phyloP scores from a whole-genome alignment of 192 early-diverging fungal genomes.

The Podila minutissima region DNA sequence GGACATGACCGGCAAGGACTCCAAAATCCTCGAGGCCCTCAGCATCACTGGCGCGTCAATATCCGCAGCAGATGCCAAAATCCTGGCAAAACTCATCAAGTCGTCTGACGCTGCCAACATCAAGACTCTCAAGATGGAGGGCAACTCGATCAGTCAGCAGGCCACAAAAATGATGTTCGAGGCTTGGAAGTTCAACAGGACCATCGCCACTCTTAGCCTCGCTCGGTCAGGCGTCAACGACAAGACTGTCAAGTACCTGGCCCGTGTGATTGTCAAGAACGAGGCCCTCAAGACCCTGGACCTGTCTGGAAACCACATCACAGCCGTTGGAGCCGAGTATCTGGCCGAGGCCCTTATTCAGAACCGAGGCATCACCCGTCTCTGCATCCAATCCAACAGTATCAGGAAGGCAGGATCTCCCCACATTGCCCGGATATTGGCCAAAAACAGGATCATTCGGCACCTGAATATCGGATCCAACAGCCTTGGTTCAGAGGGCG shows the following conservation, averaged over 20 bases:
- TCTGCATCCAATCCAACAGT: conserved; percentile 54
- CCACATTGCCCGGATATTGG: conserved; percentile 48
- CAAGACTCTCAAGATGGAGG: conserved; percentile 42
- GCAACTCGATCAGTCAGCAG: conserved; percentile 50
- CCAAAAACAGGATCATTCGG: conserved; percentile 51
- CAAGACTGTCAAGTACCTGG: conserved; percentile 52
- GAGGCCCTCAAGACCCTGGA: conserved; percentile 41
- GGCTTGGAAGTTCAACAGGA: conserved; percentile 51
- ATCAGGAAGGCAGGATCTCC: conserved; percentile 45
- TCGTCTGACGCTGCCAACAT: conserved; percentile 48
- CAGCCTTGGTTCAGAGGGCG: conserved; percentile 29
- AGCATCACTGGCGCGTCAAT: conserved; percentile 35
- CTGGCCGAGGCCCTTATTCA: conserved; percentile 46
- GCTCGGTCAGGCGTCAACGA: conserved; percentile 54
- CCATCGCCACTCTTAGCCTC: conserved; percentile 48
- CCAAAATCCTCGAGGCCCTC: conserved; percentile 39
- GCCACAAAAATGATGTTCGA: conserved; percentile 49
- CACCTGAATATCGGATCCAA: conserved; percentile 55
- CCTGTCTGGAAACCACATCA: conserved; percentile 50
- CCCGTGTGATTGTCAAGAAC: conserved; percentile 40
- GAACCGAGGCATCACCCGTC: conserved; percentile 41
- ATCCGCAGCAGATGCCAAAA: conserved; percentile 44
- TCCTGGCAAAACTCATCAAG: conserved; percentile 50
- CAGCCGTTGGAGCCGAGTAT: conserved; percentile 28
- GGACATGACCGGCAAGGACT: conserved; percentile 44